Evolutionary conservation across 2,329 filamentous ascomycete genomes (phyloP), one percentile per base, ranked within the genome.

Genomic region (Cladophialophora bantiana): DNA sequence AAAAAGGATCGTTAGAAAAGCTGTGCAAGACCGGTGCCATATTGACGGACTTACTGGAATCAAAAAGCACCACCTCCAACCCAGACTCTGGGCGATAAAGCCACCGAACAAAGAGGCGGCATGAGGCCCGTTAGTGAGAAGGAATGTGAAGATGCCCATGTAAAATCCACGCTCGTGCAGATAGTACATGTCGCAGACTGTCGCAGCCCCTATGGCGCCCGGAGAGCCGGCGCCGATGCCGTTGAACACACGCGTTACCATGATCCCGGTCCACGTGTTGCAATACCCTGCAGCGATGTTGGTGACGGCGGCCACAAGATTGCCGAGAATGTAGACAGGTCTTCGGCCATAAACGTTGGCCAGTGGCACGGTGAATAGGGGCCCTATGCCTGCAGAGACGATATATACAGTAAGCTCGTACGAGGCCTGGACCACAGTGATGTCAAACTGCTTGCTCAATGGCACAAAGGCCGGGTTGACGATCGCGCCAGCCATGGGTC

Each of bases 151-250:
- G 38, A 69, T 69, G 0, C 67, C 67, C 64, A 67, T 69, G 57
- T 69, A 69, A 42, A 66, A 59, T 2, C 67, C 67, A 57, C 67
- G 67, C 38, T 71, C 69, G 42, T 72, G 70, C 67, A 66, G 82
- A 34, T 90, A 81, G 73, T 86, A 90, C 48, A 91, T 80, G 71
- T 91, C 89, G 52, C 86, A 84, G 66, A 91, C 88, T 36, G 88
- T 85, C 71, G 88, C 85, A 0, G 88, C 86, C 34, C 86, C 83
- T 20, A 90, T 67, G 36, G 64, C 67, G 12, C 35, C 42, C 4
- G 78, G 20, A 90, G 76, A 18, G 7, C 68, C 66, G 10, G 59
- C 68, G 20, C 59, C 64, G 12, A 69, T 67, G 13, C 67, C 67
- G 18, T 65, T 67, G 34, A 71, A 70, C 12, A 54, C 68, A 12